These are phyloP conservation scores for Crucihimalaya himalaica DNA, from an alignment of 345 rosid species.

Conservation along the genomic window DNA sequence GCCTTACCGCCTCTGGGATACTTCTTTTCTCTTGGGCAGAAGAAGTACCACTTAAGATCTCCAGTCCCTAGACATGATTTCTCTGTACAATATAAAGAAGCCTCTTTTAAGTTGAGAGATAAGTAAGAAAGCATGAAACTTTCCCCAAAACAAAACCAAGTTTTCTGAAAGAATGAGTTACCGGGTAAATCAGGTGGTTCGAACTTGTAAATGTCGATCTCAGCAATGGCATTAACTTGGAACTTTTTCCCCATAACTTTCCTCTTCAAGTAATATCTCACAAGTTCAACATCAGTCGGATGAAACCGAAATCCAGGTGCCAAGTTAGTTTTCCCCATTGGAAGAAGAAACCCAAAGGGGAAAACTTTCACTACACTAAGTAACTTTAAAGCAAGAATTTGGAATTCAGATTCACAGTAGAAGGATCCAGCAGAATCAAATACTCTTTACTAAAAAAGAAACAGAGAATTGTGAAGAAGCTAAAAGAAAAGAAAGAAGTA, in stretches of 20 bases:
- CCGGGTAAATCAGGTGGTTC: conserved; percentile 75
- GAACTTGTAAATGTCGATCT: conserved; percentile 58
- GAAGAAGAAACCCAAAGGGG: conserved; percentile 4
- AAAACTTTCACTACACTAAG: conserved; percentile 3
- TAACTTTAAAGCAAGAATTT: neutral
- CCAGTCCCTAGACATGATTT: conserved; percentile 45
- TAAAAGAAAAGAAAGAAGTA: too few species aligned
- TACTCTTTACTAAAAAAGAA: neutral
- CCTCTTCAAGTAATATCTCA: conserved; percentile 64
- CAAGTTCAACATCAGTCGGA: conserved; percentile 78
- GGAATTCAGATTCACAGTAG: neutral
- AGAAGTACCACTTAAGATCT: conserved; percentile 86
- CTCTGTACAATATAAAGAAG: conserved; percentile 28
- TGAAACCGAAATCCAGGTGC: conserved; percentile 83
- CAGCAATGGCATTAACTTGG: conserved; percentile 48
- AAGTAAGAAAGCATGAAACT: neutral
- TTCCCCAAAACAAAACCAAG: neutral
- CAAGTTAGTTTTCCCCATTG: conserved; percentile 47
- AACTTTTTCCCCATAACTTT: conserved; percentile 61
- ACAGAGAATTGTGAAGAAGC: neutral
- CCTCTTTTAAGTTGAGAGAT: neutral
- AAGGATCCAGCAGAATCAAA: neutral
- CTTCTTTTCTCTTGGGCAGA: conserved; percentile 68
- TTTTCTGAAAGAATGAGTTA: neutral
- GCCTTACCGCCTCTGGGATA: conserved; percentile 48